Evolutionary conservation across 2,329 filamentous ascomycete species (phyloP).

Genomic region (Septoria linicola): DNA sequence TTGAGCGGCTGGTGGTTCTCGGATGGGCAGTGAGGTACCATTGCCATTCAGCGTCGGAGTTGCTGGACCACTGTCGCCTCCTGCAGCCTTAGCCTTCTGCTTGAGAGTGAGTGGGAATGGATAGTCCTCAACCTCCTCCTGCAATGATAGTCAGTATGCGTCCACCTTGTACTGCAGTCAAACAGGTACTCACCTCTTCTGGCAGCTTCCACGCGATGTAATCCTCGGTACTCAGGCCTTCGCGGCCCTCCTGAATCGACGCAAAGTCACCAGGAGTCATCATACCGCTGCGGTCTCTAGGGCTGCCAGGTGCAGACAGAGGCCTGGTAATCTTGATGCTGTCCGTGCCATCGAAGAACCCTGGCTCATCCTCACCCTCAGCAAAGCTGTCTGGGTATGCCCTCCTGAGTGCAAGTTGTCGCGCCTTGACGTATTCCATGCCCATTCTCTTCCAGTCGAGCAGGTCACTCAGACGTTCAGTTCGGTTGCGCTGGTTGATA

Average conservation of each 20-base stretch:
- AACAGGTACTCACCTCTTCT: constrained; percentile 61
- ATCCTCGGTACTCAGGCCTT: constrained; percentile 92
- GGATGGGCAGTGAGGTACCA: constrained; percentile 24
- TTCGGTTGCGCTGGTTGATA: constrained; percentile 97
- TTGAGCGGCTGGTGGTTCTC: constrained; percentile 10
- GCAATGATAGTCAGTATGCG: constrained; percentile 13
- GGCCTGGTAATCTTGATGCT: constrained; percentile 87
- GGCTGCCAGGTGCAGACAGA: constrained; percentile 89
- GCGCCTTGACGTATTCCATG: constrained; percentile 97
- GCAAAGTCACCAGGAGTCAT: constrained; percentile 99
- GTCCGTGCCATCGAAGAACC: constrained; percentile 88
- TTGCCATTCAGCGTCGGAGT: constrained; percentile 30
- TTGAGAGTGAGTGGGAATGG: constrained; percentile 68
- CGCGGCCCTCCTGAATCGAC: constrained; percentile 88
- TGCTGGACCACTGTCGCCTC: constrained; percentile 18
- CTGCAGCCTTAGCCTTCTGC: constrained; percentile 42
- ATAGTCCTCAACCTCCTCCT: constrained; percentile 79
- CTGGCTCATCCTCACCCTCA: constrained; percentile 68
- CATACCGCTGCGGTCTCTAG: constrained; percentile 87
- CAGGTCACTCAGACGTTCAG: constrained; percentile 88
- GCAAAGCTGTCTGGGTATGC: constrained; percentile 88
- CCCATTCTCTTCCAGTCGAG: constrained; percentile 99
- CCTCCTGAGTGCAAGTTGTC: constrained; percentile 84
- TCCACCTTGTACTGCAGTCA: too few species aligned
- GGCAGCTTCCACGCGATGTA: constrained; percentile 98